These are phyloP conservation scores for Cichorium intybus DNA, from an alignment of 140 eudicot genomes.

Conservation along the genomic window DNA sequence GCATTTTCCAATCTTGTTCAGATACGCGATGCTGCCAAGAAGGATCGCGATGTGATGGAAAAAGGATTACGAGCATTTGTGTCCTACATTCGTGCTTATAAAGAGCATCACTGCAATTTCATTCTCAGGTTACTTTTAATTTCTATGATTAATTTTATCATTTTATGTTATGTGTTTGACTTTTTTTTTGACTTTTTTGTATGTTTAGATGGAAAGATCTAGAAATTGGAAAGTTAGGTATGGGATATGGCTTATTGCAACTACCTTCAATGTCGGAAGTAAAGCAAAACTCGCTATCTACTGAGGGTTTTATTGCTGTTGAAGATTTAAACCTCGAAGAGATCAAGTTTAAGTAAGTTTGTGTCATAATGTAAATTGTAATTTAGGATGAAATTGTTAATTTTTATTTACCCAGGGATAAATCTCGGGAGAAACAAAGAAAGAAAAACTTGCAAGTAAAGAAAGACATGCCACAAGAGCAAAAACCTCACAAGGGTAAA, in stretches of 20 bases:
- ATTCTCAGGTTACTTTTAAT: constrained; percentile 60
- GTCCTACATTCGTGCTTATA: constrained; percentile 87
- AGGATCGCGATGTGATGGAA: constrained; percentile 93
- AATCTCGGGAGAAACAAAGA: constrained; percentile 87
- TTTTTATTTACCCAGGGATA: constrained; percentile 51
- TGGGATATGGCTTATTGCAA: constrained; percentile 91
- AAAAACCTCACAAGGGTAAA: constrained; percentile 48
- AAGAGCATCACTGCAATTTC: constrained; percentile 84
- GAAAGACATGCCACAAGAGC: constrained; percentile 47
- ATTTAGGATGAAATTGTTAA: neutral
- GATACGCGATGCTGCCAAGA: constrained; percentile 78
- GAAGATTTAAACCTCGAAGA: constrained; percentile 73
- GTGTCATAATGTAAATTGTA: neutral
- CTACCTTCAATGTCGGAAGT: constrained; percentile 87
- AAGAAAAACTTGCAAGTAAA: constrained; percentile 66
- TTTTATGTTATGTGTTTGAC: too few species aligned
- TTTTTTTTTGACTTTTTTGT: neutral
- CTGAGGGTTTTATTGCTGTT: constrained; percentile 66
- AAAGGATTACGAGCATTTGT: constrained; percentile 91
- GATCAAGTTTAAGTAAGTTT: constrained; percentile 84
- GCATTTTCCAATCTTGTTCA: constrained; percentile 31
- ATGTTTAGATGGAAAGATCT: constrained; percentile 78
- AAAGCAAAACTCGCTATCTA: constrained; percentile 74
- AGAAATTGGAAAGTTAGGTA: constrained; percentile 87
- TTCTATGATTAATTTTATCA: neutral